phyloP scores from a whole-genome alignment of 2,329 filamentous ascomycete genomes.

The Claviceps spartinae region DNA sequence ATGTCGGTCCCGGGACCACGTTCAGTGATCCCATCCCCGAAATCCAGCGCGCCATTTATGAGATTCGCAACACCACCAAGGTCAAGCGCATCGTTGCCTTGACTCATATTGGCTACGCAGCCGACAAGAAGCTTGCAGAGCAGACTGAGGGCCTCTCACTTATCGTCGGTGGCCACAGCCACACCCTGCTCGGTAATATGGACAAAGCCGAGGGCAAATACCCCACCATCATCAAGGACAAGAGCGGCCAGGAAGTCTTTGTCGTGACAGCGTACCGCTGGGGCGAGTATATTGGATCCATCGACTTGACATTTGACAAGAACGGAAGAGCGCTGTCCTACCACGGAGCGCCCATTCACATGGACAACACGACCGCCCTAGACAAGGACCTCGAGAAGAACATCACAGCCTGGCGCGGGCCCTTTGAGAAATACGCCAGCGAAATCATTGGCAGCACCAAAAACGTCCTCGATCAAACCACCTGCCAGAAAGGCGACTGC shows the following conservation, averaged over 20 bases:
- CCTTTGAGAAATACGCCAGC: conserved; percentile 46
- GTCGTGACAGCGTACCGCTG: conserved; percentile 55
- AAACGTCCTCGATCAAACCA: conserved; percentile 43
- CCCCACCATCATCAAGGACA: conserved; percentile 48
- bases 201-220: conserved; percentile 44
- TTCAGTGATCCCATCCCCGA: conserved; percentile 45
- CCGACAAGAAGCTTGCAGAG: conserved; percentile 46
- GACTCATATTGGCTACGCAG: conserved; percentile 54
- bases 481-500: conserved; percentile 46
- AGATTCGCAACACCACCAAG: conserved; percentile 46
- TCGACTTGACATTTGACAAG: conserved; percentile 49
- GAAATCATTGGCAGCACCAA: conserved; percentile 26
- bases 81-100: conserved; percentile 52
- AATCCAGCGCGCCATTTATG: conserved; percentile 47
- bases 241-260: conserved; percentile 52
- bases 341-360: conserved; percentile 48
- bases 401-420: conserved; percentile 43
- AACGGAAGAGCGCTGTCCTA: conserved; percentile 49
- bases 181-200: conserved; percentile 47
- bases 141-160: conserved; percentile 50
- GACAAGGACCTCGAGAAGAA: conserved; percentile 43
- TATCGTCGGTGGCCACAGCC: conserved; percentile 51
- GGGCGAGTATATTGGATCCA: conserved; percentile 56
- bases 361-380: conserved; percentile 46
- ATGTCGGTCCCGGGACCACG: conserved; percentile 40